Conservation (phyloP, 179 eudicot species). For the Vitellaria paradoxa region DNA sequence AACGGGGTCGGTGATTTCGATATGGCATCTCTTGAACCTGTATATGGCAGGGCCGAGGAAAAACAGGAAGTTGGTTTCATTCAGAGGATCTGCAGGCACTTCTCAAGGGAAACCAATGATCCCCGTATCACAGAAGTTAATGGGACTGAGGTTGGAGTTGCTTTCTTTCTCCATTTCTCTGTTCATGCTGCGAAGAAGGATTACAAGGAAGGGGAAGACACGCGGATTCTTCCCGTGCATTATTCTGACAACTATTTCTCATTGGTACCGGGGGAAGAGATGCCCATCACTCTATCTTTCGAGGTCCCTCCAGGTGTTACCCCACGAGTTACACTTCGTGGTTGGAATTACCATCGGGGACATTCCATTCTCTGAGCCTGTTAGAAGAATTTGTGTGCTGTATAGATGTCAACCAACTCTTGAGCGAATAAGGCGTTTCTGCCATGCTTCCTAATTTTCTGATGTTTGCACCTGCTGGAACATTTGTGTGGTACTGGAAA, state of each 20-base stretch:
- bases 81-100: slow-evolving; percentile 39
- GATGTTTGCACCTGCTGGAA: background rate
- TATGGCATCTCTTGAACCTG: slow-evolving; percentile 20
- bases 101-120: slow-evolving; percentile 26
- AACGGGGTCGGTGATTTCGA: slow-evolving; percentile 23
- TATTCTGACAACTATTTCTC: slow-evolving; percentile 96
- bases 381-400: background rate
- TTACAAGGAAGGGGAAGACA: slow-evolving; percentile 64
- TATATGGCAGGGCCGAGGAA: slow-evolving; percentile 11
- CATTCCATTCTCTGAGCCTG: slow-evolving; percentile 32
- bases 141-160: slow-evolving; percentile 77
- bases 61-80: slow-evolving; percentile 36
- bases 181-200: slow-evolving; percentile 58
- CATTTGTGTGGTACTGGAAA: background rate
- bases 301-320: slow-evolving; percentile 76
- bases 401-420: background rate
- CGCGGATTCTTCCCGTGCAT: slow-evolving; percentile 91
- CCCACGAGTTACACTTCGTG: slow-evolving; percentile 62
- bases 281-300: slow-evolving; percentile 57
- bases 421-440: background rate
- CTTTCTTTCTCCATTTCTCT: slow-evolving; percentile 85
- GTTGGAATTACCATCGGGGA: slow-evolving; percentile 70
- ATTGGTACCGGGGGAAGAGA: slow-evolving; percentile 79
- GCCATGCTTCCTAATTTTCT: too few species aligned
- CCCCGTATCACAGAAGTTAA: slow-evolving; percentile 43